Evolutionary conservation across 371 early-diverging fungal genomes (phyloP), one percentile per base, ranked within the genome.

Genomic region (Umbelopsis sp.): DNA sequence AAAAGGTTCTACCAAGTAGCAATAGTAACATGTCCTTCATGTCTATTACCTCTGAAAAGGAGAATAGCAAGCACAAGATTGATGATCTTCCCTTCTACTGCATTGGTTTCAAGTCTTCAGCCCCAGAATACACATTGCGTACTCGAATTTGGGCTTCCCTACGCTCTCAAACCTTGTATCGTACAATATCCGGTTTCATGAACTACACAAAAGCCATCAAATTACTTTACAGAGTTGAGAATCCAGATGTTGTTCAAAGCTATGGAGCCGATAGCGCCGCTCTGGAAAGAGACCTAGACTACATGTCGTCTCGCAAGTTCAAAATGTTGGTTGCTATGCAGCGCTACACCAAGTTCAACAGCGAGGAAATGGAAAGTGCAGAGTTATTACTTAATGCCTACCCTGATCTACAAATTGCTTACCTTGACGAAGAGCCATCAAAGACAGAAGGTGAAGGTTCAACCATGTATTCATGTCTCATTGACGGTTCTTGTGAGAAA

Each of bases 121-220:
- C 91, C 3, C 92, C 94, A 3, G 93, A 94, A 76, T 94, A 89
- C 68, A 91, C 91, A 0, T 82, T 95, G 38, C 89, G 94, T 50
- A 95, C 94, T 7, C 91, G 96, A 37, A 93, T 95, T 35, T 96
- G 95, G 95, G 94, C 96, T 1, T 94, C 94, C 0, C 80, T 95
- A 9, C 88, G 94, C 32, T 91, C 94, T 18, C 95, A 95, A 76
- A 96, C 96, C 0, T 80, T 96, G 62, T 95, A 91, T 69, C 92
- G 96, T 45, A 95, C 95, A 4, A 90, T 95, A 9, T 89, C 91
- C 38, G 96, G 96, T 0, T 94, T 95, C 71, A 94, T 94, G 95
- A 94, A 95, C 73, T 95, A 96, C 69, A 84, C 87, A 62, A 92
- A 92, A 72, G 94, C 95, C 1, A 86, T 96, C 71, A 91, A 91